These are phyloP conservation scores for Citrus reticulata DNA, from an alignment of 345 rosid genomes.

Conservation along the genomic window DNA sequence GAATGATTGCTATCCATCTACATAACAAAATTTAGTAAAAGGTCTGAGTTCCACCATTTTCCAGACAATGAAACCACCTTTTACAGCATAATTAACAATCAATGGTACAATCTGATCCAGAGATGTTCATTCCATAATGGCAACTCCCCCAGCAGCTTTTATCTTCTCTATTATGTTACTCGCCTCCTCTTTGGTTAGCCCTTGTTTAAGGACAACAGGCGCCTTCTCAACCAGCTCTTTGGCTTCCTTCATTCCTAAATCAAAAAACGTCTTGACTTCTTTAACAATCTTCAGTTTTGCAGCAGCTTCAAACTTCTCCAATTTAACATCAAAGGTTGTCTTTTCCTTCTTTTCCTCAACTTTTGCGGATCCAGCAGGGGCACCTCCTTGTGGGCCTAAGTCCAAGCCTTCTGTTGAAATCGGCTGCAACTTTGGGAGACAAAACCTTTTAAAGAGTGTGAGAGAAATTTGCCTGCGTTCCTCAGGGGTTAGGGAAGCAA, in stretches of 20 bases:
- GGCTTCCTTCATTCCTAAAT: conserved; percentile 52
- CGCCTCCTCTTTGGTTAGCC: conserved; percentile 49
- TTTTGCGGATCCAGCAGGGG: conserved; percentile 21
- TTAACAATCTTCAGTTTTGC: conserved; percentile 49
- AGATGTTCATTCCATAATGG: conserved; percentile 39
- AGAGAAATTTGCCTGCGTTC: conserved; percentile 40
- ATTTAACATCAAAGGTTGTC: conserved; percentile 43
- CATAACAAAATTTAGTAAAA: not conserved
- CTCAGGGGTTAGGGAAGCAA: conserved; percentile 34
- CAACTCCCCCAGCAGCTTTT: conserved; percentile 47
- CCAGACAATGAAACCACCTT: not conserved
- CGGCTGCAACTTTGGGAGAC: conserved; percentile 28
- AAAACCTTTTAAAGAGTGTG: conserved; percentile 24
- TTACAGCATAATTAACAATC: not conserved
- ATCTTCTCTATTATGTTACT: conserved; percentile 38
- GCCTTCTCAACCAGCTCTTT: conserved; percentile 50
- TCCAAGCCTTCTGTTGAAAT: conserved; percentile 33
- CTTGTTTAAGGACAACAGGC: conserved; percentile 42
- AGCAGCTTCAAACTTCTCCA: conserved; percentile 52
- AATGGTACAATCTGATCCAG: not conserved
- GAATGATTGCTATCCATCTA: not conserved
- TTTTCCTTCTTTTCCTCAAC: conserved; percentile 42
- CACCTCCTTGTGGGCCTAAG: conserved; percentile 27
- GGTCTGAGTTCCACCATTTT: not conserved
- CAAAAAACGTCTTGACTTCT: conserved; percentile 43